Evolutionary conservation across 1,284 basidiomycete genomes (phyloP).

Genomic region (Sanghuangporus weigelae): DNA sequence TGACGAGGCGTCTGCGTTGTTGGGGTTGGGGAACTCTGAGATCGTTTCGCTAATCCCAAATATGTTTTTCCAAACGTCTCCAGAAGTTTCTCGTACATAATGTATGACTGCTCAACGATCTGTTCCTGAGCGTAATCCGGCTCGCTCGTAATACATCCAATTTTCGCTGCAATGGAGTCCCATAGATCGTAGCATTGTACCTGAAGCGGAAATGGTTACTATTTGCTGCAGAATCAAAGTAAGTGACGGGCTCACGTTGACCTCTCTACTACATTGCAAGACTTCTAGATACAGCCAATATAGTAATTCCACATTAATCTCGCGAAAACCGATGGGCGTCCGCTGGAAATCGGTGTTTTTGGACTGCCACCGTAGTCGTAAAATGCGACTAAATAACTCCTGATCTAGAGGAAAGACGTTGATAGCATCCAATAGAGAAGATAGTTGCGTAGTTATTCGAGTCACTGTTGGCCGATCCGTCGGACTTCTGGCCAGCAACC

Average conservation of each 20-base stretch:
- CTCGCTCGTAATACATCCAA: conserved; percentile 44
- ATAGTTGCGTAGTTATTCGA: not conserved
- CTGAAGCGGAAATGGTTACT: conserved; percentile 27
- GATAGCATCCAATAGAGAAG: not conserved
- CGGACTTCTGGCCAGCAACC: not conserved
- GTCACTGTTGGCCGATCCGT: not conserved
- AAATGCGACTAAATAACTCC: too few relatives aligned
- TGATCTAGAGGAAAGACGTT: too few relatives aligned
- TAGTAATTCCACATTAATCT: conserved; percentile 29
- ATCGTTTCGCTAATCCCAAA: conserved; percentile 24
- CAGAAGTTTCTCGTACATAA: conserved; percentile 57
- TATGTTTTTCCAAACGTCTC: conserved; percentile 53
- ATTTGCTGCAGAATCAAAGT: not conserved
- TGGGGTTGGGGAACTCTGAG: conserved; percentile 9
- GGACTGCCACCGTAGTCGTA: not conserved
- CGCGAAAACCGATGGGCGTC: not conserved
- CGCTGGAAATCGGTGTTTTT: not conserved
- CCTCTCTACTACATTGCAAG: conserved; percentile 46
- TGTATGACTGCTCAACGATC: conserved; percentile 53
- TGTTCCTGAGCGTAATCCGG: conserved; percentile 48
- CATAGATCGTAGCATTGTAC: conserved; percentile 52
- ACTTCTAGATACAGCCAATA: conserved; percentile 52
- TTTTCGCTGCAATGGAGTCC: conserved; percentile 55
- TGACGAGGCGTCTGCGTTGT: too few relatives aligned
- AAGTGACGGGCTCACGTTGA: conserved; percentile 34